Evolutionary conservation across 345 rosid genomes (phyloP).

Genomic region (Stellera chamaejasme): DNA sequence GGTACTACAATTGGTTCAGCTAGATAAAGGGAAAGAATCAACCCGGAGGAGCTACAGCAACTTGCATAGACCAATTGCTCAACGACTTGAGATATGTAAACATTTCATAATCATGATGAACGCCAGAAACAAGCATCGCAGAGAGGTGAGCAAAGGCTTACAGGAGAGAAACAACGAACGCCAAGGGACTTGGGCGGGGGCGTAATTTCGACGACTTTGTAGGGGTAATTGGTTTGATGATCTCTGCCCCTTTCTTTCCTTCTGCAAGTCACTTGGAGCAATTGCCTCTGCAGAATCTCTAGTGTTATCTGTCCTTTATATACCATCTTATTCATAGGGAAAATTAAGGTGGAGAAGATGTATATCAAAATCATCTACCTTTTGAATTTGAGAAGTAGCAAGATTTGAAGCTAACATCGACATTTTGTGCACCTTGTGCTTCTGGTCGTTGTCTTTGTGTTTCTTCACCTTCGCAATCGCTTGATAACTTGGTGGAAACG

Average conservation of each 20-base stretch:
- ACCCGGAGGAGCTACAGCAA: no score
- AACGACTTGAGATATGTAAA: background rate
- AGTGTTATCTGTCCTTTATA: background rate
- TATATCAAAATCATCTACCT: slow-evolving; percentile 22
- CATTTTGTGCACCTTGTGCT: slow-evolving; percentile 10
- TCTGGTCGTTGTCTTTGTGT: no score
- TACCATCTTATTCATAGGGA: background rate
- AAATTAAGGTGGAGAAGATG: no score
- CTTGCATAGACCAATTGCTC: no score
- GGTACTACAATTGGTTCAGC: no score
- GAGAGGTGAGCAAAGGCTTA: slow-evolving; percentile 19
- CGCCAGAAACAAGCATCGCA: background rate
- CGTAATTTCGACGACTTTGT: slow-evolving; percentile 84
- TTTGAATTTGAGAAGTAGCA: slow-evolving; percentile 18
- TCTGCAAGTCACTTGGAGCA: slow-evolving; percentile 41
- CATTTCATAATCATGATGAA: background rate
- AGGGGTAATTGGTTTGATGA: slow-evolving; percentile 37
- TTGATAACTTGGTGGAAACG: no score
- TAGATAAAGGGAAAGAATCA: no score
- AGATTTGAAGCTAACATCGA: slow-evolving; percentile 34
- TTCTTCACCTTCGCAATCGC: no score
- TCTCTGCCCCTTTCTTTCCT: slow-evolving; percentile 67
- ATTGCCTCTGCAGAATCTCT: slow-evolving; percentile 27
- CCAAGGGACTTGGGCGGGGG: slow-evolving; percentile 94
- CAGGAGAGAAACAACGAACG: slow-evolving; percentile 75